phyloP scores from a whole-genome alignment of 331 rosid genomes.

The Quercus phellos region DNA sequence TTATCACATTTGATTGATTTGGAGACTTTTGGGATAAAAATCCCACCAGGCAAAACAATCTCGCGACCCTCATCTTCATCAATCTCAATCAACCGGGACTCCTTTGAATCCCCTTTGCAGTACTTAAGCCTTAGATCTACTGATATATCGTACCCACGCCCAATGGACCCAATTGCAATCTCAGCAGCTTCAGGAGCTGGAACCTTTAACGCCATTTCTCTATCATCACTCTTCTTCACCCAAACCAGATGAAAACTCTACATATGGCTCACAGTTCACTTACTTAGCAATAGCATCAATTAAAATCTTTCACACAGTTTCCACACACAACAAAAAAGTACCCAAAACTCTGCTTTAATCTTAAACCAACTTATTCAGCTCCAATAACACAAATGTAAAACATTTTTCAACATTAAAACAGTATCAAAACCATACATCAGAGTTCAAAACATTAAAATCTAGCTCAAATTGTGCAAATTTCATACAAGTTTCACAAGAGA shows the following conservation, averaged over 20 bases:
- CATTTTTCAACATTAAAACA: background rate
- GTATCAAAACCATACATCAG: background rate
- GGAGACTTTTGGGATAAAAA: slow-evolving; percentile 65
- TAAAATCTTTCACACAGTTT: background rate
- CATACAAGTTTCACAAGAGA: background rate
- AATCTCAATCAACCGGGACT: slow-evolving; percentile 68
- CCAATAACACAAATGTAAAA: background rate
- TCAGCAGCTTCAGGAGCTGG: slow-evolving; percentile 69
- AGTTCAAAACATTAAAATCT: background rate
- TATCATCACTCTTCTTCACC: slow-evolving; percentile 47
- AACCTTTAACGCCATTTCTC: slow-evolving; percentile 77
- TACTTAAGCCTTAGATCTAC: slow-evolving; percentile 77
- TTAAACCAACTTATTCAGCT: slow-evolving; percentile 3
- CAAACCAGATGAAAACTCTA: slow-evolving; percentile 25
- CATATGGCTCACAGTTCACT: slow-evolving; percentile 2
- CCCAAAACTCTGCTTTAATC: slow-evolving; percentile 3
- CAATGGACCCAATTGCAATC: slow-evolving; percentile 78
- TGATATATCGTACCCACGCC: slow-evolving; percentile 81
- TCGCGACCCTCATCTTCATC: slow-evolving; percentile 61
- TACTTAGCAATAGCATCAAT: background rate
- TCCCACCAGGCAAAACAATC: slow-evolving; percentile 74
- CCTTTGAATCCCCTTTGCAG: slow-evolving; percentile 58
- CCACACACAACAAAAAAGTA: background rate
- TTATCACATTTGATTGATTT: slow-evolving; percentile 88
- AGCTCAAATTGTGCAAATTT: background rate